A percentile compares a stretch with the other conserved stretches of the same genome.
These are phyloP conservation scores for Obba rivulosa DNA, from an alignment of 768 basidiomycete species.

Conservation along the genomic window DNA sequence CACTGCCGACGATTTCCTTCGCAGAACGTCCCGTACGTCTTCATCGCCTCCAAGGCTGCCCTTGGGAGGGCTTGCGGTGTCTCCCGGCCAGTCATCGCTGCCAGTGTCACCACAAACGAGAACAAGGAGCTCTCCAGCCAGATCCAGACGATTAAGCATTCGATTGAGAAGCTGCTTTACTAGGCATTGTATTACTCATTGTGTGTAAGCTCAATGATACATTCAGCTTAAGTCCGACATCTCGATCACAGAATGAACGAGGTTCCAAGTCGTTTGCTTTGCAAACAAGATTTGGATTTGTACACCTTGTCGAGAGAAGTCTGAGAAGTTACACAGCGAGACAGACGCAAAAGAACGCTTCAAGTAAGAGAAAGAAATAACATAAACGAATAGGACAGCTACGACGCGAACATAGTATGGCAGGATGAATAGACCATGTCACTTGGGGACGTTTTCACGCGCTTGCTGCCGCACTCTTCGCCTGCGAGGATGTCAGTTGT, in stretches of 20 bases:
- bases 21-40: slow-evolving; percentile 96
- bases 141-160: slow-evolving; percentile 80
- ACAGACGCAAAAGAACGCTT: no score
- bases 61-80: slow-evolving; percentile 96
- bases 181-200: slow-evolving; percentile 16
- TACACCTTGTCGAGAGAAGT: no score
- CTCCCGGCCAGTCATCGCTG: slow-evolving; percentile 90
- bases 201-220: not conserved
- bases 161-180: slow-evolving; percentile 65
- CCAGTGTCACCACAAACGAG: slow-evolving; percentile 95
- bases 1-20: slow-evolving; percentile 1
- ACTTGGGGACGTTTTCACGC: slow-evolving; percentile 86
- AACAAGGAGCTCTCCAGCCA: slow-evolving; percentile 86
- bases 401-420: not conserved
- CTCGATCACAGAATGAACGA: no score
- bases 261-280: no score
- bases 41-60: slow-evolving; percentile 92
- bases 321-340: no score
- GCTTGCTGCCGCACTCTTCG: slow-evolving; percentile 82
- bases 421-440: slow-evolving; percentile 13
- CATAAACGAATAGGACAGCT: slow-evolving; percentile 5
- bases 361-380: no score
- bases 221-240: no score
- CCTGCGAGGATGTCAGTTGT: slow-evolving; percentile 33
- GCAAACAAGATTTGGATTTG: no score